Percentiles rank a stretch among this genome's conserved stretches.
These are phyloP conservation scores for Monosporascus cannonballus DNA, from an alignment of 2,329 filamentous ascomycete species.

Conservation along the genomic window DNA sequence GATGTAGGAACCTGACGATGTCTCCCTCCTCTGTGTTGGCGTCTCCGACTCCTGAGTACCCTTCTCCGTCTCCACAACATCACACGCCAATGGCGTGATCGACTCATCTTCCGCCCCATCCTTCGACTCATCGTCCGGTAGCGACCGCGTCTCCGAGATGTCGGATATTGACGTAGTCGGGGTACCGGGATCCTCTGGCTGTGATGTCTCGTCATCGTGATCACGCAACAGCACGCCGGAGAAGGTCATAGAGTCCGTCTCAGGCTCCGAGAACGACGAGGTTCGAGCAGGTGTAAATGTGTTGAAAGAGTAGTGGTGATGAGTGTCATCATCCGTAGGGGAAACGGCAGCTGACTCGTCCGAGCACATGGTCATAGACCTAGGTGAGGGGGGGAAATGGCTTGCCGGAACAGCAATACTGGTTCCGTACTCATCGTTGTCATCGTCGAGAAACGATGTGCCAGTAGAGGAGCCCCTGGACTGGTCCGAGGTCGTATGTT, in stretches of 20 bases:
- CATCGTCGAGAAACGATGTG: constrained; percentile 35
- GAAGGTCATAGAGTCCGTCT: constrained; percentile 33
- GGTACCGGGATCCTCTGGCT: constrained; percentile 39
- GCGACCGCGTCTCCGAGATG: constrained; percentile 32
- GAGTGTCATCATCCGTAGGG: constrained; percentile 25
- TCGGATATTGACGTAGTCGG: constrained; percentile 40
- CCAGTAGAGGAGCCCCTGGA: constrained; percentile 23
- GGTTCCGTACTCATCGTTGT: constrained; percentile 30
- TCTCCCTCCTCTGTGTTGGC: constrained; percentile 36
- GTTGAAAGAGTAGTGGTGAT: constrained; percentile 26
- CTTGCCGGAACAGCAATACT: too few species aligned
- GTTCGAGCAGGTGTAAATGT: constrained; percentile 38
- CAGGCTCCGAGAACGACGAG: constrained; percentile 47
- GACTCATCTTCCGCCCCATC: constrained; percentile 20
- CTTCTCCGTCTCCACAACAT: constrained; percentile 26
- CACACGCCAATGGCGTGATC: constrained; percentile 13
- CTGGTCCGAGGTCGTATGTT: constrained; percentile 27
- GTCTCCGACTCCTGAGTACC: constrained; percentile 37
- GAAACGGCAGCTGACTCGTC: constrained; percentile 35
- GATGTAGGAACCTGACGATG: constrained; percentile 19
- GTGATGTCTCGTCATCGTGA: constrained; percentile 36
- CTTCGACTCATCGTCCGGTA: constrained; percentile 26
- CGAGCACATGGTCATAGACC: constrained; percentile 44
- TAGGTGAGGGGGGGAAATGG: constrained; percentile 38
- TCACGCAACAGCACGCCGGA: constrained; percentile 30